Conservation (phyloP, 768 basidiomycete genomes). For the Strobilomyces confusus region DNA sequence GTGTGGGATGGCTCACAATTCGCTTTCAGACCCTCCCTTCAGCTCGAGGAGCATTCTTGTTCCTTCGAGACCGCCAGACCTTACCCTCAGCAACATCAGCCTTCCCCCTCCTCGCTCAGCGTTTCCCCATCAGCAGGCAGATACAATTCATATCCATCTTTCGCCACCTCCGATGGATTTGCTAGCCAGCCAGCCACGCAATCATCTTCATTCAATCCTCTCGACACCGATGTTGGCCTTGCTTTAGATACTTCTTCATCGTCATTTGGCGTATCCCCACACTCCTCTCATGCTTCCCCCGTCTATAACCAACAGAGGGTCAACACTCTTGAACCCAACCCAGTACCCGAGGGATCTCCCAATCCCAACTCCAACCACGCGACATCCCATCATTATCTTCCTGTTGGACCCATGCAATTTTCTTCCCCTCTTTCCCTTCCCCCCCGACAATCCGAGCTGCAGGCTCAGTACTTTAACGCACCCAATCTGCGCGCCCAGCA, state of each 20-base stretch:
- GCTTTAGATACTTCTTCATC: conserved; percentile 16
- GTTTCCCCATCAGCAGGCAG: background rate
- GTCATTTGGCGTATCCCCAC: conserved; percentile 10
- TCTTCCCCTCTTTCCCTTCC: conserved; percentile 26
- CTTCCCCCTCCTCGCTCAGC: conserved; percentile 1
- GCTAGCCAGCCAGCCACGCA: conserved; percentile 7
- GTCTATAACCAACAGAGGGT: conserved; percentile 12
- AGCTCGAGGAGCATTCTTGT: conserved; percentile 28
- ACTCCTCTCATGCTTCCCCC: conserved; percentile 7
- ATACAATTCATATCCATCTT: conserved; percentile 14
- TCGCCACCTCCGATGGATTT: conserved; percentile 11
- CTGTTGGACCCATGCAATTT: conserved; percentile 31
- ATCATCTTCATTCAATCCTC: conserved; percentile 10
- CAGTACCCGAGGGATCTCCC: conserved; percentile 13
- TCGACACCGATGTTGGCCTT: conserved; percentile 3
- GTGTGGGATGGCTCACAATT: conserved; percentile 20
- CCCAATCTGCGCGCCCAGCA: background rate
- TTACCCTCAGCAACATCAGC: conserved; percentile 12
- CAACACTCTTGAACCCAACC: conserved; percentile 11
- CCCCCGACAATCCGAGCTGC: conserved; percentile 27
- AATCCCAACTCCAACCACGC: conserved; percentile 2
- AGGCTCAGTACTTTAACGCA: conserved; percentile 22
- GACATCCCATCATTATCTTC: conserved; percentile 14
- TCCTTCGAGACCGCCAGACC: conserved; percentile 13
- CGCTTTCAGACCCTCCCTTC: conserved; percentile 15